Percentiles rank a stretch among this genome's conserved stretches.
phyloP scores from a whole-genome alignment of 257 asterid genomes.

The Scutellaria minor region DNA sequence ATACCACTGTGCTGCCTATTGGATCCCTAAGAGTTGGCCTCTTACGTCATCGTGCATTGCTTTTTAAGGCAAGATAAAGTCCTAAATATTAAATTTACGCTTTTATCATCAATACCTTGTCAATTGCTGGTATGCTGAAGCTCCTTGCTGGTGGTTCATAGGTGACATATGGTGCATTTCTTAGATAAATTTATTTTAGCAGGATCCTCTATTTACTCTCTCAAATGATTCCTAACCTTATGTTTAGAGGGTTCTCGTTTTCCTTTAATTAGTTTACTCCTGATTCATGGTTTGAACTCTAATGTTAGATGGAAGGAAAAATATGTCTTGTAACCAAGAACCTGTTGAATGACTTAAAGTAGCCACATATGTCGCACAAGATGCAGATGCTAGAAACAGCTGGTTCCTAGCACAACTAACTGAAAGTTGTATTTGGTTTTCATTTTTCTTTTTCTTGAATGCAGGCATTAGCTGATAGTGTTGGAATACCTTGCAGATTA shows the following conservation, averaged over 20 bases:
- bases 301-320: conserved; percentile 17
- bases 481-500: conserved; percentile 92
- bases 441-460: conserved; percentile 34
- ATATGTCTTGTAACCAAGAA: neutral
- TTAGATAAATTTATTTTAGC: conserved; percentile 29
- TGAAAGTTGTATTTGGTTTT: conserved; percentile 14
- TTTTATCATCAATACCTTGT: conserved; percentile 20
- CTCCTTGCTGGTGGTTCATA: conserved; percentile 9
- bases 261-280: conserved; percentile 27
- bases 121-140: conserved; percentile 2
- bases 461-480: conserved; percentile 93
- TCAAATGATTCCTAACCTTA: conserved; percentile 7
- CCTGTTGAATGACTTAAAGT: neutral
- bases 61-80: conserved; percentile 73
- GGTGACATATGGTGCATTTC: conserved; percentile 12
- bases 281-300: conserved; percentile 23
- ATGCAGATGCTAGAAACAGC: conserved; percentile 8
- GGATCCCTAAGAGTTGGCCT: conserved; percentile 91
- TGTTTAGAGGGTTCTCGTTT: neutral
- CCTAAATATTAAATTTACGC: conserved; percentile 17
- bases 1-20: conserved; percentile 87
- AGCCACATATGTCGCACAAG: neutral
- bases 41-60: conserved; percentile 96
- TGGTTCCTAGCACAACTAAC: neutral
- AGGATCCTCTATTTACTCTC: conserved; percentile 10